phyloP scores from a whole-genome alignment of 148 eudicot species.

The Chenopodium album region DNA sequence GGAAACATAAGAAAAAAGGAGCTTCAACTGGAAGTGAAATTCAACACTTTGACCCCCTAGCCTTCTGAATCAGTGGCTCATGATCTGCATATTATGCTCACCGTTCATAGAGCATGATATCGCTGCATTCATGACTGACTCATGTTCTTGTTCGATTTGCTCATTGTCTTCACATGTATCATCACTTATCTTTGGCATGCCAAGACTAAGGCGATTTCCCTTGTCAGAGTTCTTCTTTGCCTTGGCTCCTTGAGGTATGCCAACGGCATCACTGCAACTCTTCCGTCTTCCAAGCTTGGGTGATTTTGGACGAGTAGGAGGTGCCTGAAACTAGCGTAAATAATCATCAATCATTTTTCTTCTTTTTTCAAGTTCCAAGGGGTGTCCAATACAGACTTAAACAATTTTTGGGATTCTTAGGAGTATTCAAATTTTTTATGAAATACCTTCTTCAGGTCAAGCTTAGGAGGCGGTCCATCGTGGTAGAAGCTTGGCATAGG shows the following conservation, averaged over 20 bases:
- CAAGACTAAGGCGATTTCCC: constrained; percentile 48
- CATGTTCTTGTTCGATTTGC: constrained; percentile 18
- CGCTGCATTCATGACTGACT: constrained; percentile 20
- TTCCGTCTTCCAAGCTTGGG: constrained; percentile 82
- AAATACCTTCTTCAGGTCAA: constrained; percentile 74
- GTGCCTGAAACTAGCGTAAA: constrained; percentile 42
- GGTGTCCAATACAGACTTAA: neutral
- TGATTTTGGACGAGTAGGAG: constrained; percentile 91
- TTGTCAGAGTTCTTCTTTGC: constrained; percentile 27
- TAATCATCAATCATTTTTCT: neutral
- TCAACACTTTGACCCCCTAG: constrained; percentile 1
- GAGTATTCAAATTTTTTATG: neutral
- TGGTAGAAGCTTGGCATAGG: constrained; percentile 81
- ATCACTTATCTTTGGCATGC: constrained; percentile 1
- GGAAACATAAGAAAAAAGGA: neutral
- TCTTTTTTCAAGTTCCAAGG: neutral
- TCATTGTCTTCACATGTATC: constrained; percentile 13
- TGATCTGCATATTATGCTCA: constrained; percentile 34
- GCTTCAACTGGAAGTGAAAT: neutral
- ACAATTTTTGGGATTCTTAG: neutral
- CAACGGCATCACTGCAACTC: constrained; percentile 53
- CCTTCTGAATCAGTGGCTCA: constrained; percentile 27
- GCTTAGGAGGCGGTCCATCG: constrained; percentile 82
- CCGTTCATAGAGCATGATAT: constrained; percentile 24
- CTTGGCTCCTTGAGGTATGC: constrained; percentile 29